Base-by-base conservation (phyloP, 805 yeast species). In the Suhomyces xylopsoci region DNA sequence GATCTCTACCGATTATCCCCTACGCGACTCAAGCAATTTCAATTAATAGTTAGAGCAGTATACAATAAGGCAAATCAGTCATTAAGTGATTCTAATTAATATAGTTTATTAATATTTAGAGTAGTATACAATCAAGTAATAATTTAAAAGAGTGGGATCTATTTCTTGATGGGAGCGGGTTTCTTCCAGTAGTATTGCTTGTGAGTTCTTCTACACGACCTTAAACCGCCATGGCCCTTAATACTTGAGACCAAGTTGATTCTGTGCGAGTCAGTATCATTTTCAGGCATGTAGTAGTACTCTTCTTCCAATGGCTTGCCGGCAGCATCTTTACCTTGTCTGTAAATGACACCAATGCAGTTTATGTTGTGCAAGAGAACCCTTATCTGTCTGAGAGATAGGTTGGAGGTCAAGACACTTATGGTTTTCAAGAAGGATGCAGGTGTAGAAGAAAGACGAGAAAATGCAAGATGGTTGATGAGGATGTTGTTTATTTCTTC, bases 281-380 rank as follows among this genome's bases (percentile, higher is more conserved):
- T 80, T 59, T 91, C 98, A 3, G 91, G 84, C 52, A 85, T 83
- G 65, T 94, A 94, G 68, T 91, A 94, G 65, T 90, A 94, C 66
- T 94, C 97, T 66, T 90, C 96, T 59, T 93, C 98, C 56, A 94
- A 76, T 3, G 88, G 89, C 67, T 91, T 90, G 9, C 98, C 99
- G 2, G 97, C 96, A 2, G 98, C 97, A 69, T 94, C 99, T 67
- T 91, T 92, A 47, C 97, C 97, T 53, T 81, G 78, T 68, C 98
- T 86, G 62, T 83, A 81, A 55, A 94, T 92, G 9, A 88, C 87
- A n/a, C 98, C 98, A 53, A 93, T 80, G 62, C 93, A 87, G 5
- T 69, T 61, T 38, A 83, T 71, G 44, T 68, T 64, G 49, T 71
- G 68, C 44, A 84, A 74, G 7, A 82, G 63, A 17, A 65, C 65